Percentiles rank a stretch among this genome's conserved stretches.
Conservation (phyloP, 2,329 filamentous ascomycete genomes). For the Lecanosticta acicola region DNA sequence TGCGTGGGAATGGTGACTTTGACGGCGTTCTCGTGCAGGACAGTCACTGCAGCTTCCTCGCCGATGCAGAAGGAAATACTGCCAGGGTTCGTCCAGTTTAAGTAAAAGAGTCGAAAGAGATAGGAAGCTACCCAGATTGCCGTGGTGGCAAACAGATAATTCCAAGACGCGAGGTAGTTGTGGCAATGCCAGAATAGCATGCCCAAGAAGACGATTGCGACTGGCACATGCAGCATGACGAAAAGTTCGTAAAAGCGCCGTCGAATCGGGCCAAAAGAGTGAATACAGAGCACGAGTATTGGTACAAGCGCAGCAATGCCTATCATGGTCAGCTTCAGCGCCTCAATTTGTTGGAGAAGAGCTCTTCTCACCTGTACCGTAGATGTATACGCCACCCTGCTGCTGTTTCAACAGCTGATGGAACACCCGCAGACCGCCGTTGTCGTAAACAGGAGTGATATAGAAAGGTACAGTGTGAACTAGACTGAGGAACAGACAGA, state of each 20-base stretch:
- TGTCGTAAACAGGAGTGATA: constrained; percentile 78
- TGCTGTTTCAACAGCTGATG: constrained; percentile 32
- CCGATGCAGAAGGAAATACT: constrained; percentile 77
- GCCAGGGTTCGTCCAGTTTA: constrained; percentile 84
- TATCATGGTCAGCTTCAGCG: constrained; percentile 11
- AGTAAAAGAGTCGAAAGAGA: constrained; percentile 67
- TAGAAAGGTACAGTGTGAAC: constrained; percentile 88
- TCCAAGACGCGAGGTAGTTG: constrained; percentile 86
- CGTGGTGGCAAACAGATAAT: constrained; percentile 76
- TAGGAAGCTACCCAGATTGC: constrained; percentile 75
- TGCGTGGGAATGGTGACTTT: constrained; percentile 92
- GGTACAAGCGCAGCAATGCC: constrained; percentile 69
- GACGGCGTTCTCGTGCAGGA: constrained; percentile 89
- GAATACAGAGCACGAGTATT: constrained; percentile 74
- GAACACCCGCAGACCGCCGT: constrained; percentile 66
- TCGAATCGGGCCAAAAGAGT: constrained; percentile 74
- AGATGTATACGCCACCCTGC: constrained; percentile 68
- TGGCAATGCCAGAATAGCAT: constrained; percentile 94
- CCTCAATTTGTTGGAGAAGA: background rate
- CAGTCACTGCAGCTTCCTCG: constrained; percentile 81
- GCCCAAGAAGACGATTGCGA: constrained; percentile 71
- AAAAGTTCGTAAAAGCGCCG: constrained; percentile 80
- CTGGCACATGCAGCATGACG: constrained; percentile 72
- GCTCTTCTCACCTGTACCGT: constrained; percentile 74
- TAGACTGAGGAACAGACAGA: constrained; percentile 75